Conservation (phyloP, 2,329 filamentous ascomycete species). For the Emydomyces testavorans region DNA sequence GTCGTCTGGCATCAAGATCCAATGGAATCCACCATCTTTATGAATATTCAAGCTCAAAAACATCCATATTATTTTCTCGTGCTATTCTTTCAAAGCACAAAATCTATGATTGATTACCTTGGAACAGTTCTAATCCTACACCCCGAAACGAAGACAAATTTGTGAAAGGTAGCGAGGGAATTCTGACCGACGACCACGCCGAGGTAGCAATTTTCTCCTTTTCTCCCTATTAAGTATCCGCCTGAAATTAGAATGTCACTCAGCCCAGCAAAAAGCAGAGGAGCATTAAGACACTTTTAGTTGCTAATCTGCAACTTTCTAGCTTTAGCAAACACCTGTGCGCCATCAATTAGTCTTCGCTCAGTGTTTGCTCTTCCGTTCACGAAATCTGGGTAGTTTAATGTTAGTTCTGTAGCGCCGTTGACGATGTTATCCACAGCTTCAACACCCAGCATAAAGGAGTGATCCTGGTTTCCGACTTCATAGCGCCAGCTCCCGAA, state of each 20-base stretch:
- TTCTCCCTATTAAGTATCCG: background rate
- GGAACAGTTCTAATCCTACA: too few species aligned
- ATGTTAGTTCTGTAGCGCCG: conserved; percentile 78
- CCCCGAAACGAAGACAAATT: too few species aligned
- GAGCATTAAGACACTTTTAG: background rate
- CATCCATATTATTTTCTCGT: too few species aligned
- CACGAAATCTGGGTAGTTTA: conserved; percentile 96
- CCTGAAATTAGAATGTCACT: background rate
- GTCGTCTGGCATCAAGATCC: too few species aligned
- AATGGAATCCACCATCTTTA: too few species aligned
- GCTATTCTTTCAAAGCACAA: too few species aligned
- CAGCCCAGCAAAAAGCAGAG: background rate
- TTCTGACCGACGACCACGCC: too few species aligned
- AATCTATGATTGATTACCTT: too few species aligned
- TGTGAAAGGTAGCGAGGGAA: too few species aligned
- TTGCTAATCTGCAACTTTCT: conserved; percentile 5
- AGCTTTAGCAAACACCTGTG: conserved; percentile 13
- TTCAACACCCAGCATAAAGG: conserved; percentile 93
- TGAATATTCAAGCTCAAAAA: too few species aligned
- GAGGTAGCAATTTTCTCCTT: too few species aligned
- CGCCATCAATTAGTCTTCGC: conserved; percentile 46
- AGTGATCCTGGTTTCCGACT: conserved; percentile 93
- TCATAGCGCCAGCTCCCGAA: conserved; percentile 99
- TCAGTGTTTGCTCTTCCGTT: conserved; percentile 57
- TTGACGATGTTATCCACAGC: conserved; percentile 82